Conservation (phyloP, 176 grass and related monocot genomes). For the Bromus sterilis region DNA sequence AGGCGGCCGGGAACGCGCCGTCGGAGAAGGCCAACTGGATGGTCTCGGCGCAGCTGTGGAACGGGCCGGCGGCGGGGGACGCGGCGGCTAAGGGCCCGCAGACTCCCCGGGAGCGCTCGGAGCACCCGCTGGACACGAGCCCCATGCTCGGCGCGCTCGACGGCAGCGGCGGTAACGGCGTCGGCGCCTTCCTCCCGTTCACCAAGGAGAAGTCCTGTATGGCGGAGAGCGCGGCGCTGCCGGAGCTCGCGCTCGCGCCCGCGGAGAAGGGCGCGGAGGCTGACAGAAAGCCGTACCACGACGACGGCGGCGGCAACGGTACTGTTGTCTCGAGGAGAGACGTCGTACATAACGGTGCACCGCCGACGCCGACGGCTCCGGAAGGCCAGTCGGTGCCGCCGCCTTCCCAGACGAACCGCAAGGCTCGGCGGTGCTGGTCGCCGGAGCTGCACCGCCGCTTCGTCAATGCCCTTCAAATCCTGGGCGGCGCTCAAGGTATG, state of each 20-base stretch:
- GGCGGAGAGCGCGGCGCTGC: conserved; percentile 16
- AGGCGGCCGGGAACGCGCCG: conserved; percentile 12
- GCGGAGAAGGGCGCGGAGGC: conserved; percentile 47
- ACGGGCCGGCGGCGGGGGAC: conserved; percentile 22
- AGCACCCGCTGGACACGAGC: conserved; percentile 51
- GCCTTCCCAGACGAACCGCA: conserved; percentile 49
- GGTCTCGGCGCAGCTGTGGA: conserved; percentile 97
- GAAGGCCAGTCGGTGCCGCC: conserved; percentile 34
- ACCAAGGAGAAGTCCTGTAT: conserved; percentile 61
- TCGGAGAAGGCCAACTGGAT: conserved; percentile 98
- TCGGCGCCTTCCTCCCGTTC: conserved; percentile 90
- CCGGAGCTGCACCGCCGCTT: conserved; percentile 97
- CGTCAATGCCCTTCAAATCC: conserved; percentile 95
- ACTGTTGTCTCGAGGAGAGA: conserved; percentile 18
- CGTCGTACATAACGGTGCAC: conserved; percentile 29
- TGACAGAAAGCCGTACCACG: conserved; percentile 36
- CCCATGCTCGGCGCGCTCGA: conserved; percentile 36
- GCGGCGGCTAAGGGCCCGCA: conserved; percentile 37
- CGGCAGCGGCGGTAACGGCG: conserved; percentile 37
- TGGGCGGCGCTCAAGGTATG: conserved; percentile 92
- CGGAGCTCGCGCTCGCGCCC: conserved; percentile 67
- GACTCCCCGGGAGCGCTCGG: conserved; percentile 46
- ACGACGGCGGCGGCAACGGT: conserved; percentile 17
- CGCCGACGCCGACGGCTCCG: not conserved
- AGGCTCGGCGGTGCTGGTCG: conserved; percentile 95